phyloP scores from a whole-genome alignment of 2,329 filamentous ascomycete genomes.

The Zelopaecilomyces penicillatus region DNA sequence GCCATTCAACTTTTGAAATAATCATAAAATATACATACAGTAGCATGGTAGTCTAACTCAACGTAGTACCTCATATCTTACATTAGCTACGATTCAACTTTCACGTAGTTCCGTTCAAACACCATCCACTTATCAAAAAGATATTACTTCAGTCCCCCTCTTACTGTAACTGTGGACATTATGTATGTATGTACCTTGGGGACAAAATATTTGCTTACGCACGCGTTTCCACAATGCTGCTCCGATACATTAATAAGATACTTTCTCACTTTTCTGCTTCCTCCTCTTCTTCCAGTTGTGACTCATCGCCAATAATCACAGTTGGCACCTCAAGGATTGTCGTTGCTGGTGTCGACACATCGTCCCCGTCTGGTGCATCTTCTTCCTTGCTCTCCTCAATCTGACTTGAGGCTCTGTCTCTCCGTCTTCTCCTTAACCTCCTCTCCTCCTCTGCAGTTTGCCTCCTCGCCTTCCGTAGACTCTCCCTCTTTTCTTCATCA shows the following conservation, averaged over 20 bases:
- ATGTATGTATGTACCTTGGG: conserved; percentile 25
- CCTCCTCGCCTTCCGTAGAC: conserved; percentile 50
- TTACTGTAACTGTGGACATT: conserved; percentile 27
- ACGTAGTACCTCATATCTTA: no score
- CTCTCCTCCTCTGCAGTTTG: conserved; percentile 77
- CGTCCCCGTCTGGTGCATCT: conserved; percentile 12
- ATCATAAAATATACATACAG: no score
- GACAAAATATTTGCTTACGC: conserved; percentile 15
- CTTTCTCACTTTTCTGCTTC: conserved; percentile 4
- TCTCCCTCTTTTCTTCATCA: conserved; percentile 48
- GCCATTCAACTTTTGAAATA: no score
- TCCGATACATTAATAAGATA: conserved; percentile 7
- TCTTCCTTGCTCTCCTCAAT: conserved; percentile 18
- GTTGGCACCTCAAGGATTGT: conserved; percentile 6
- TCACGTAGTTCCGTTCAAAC: no score
- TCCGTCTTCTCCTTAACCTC: conserved; percentile 54
- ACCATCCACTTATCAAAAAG: no score
- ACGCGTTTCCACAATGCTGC: conserved; percentile 11
- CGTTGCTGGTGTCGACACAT: conserved; percentile 6
- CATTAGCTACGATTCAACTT: no score
- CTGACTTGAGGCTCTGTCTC: conserved; percentile 47
- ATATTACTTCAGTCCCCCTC: conserved; percentile 3
- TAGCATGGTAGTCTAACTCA: no score
- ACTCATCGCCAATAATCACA: no score
- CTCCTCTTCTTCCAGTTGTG: neutral